phyloP scores from a whole-genome alignment of 257 asterid species.

The Linderniella brevidens region DNA sequence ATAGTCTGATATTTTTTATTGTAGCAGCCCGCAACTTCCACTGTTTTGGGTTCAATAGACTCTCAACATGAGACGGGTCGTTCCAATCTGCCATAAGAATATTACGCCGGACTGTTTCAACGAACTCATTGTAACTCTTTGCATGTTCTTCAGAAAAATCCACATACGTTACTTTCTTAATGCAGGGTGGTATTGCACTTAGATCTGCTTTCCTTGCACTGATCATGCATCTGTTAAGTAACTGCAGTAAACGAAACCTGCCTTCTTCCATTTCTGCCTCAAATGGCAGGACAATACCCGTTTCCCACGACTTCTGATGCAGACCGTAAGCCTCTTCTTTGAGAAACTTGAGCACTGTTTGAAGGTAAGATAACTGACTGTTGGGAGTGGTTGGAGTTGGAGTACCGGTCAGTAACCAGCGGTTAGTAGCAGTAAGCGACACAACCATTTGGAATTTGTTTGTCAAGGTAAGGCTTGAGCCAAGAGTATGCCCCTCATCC shows the following conservation, averaged over 20 bases:
- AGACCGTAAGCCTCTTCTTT: constrained; percentile 81
- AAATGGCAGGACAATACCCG: constrained; percentile 71
- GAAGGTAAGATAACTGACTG: constrained; percentile 83
- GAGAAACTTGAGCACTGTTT: constrained; percentile 83
- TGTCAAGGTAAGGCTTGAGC: constrained; percentile 78
- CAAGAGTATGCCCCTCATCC: constrained; percentile 99
- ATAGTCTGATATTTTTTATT: constrained; percentile 71
- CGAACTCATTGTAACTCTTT: constrained; percentile 82
- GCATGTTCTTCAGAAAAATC: constrained; percentile 78
- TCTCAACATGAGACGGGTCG: constrained; percentile 96
- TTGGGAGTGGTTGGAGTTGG: constrained; percentile 96
- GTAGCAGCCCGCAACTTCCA: constrained; percentile 87
- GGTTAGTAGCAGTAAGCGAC: constrained; percentile 60
- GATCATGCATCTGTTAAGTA: constrained; percentile 87
- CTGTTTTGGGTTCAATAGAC: constrained; percentile 80
- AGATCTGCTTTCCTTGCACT: constrained; percentile 84
- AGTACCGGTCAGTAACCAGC: constrained; percentile 97
- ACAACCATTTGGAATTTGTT: constrained; percentile 90
- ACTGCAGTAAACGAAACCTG: constrained; percentile 62
- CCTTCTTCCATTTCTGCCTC: constrained; percentile 98
- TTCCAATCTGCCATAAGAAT: constrained; percentile 96
- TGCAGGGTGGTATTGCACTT: constrained; percentile 85
- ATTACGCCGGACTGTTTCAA: constrained; percentile 83
- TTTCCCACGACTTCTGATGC: constrained; percentile 80
- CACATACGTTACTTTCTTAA: constrained; percentile 51